Evolutionary conservation across 2,329 filamentous ascomycete species (phyloP).

Genomic region (Aureobasidium subglaciale): DNA sequence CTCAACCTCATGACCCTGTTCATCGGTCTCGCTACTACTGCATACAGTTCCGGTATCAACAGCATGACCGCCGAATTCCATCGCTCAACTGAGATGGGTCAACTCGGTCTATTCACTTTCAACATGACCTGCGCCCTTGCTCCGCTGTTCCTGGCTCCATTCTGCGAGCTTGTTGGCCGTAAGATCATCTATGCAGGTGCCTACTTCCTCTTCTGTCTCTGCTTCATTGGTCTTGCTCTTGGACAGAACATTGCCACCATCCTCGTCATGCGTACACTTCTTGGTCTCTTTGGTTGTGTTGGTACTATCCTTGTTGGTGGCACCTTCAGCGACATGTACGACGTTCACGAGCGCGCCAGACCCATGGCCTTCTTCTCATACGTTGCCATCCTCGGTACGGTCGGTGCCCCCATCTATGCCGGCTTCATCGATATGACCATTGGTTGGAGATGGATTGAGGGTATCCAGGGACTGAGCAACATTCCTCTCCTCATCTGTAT

Average conservation of each 20-base stretch:
- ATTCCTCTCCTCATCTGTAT: constrained; percentile 42
- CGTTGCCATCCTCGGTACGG: constrained; percentile 46
- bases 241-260: constrained; percentile 44
- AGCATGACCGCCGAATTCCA: constrained; percentile 41
- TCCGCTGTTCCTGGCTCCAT: constrained; percentile 43
- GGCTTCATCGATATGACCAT: constrained; percentile 48
- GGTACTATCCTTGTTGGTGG: constrained; percentile 46
- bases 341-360: constrained; percentile 37
- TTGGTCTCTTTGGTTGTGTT: constrained; percentile 44
- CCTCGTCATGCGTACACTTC: constrained; percentile 39
- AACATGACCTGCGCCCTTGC: constrained; percentile 44
- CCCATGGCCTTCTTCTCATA: constrained; percentile 45
- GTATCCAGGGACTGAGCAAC: constrained; percentile 46
- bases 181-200: constrained; percentile 41
- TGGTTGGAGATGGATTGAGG: constrained; percentile 50
- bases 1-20: constrained; percentile 49
- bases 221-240: constrained; percentile 44
- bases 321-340: constrained; percentile 45
- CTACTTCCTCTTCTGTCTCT: constrained; percentile 40
- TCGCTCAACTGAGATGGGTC: constrained; percentile 36
- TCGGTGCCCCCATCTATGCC: constrained; percentile 47
- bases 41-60: constrained; percentile 44
- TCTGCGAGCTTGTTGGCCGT: constrained; percentile 44
- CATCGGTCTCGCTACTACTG: constrained; percentile 48
- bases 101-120: constrained; percentile 46